These are phyloP conservation scores for Moesziomyces parantarcticus DNA, from an alignment of 1,284 basidiomycete species.

Conservation along the genomic window DNA sequence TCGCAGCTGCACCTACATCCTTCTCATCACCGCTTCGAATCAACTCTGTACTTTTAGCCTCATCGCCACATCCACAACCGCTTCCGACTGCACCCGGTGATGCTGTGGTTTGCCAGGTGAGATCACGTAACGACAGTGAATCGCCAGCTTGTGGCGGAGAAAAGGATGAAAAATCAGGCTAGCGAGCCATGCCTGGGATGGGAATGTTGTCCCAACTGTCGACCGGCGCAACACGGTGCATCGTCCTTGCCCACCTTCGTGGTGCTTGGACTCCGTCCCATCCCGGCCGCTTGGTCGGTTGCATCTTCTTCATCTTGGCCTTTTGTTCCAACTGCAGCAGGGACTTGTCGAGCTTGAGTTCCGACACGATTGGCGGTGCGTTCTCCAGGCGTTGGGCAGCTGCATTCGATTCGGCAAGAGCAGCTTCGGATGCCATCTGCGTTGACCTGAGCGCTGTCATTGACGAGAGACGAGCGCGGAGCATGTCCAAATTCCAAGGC, in stretches of 20 bases:
- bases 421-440: neutral
- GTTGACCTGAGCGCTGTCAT: constrained; percentile 2
- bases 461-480: constrained; percentile 9
- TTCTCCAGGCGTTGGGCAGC: constrained; percentile 11
- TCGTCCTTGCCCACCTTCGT: constrained; percentile 1
- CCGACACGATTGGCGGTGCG: constrained; percentile 7
- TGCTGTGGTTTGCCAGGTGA: neutral
- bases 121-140: neutral
- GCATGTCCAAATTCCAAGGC: constrained; percentile 1
- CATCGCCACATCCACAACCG: neutral
- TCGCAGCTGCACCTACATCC: neutral
- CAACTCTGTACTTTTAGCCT: constrained; percentile 8
- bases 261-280: neutral
- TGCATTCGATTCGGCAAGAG: neutral
- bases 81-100: neutral
- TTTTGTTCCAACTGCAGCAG: neutral
- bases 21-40: neutral
- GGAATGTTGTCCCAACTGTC: constrained; percentile 7
- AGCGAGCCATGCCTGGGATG: constrained; percentile 11
- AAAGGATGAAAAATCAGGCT: neutral
- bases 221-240: neutral
- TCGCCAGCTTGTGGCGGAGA: neutral
- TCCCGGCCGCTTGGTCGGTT: neutral
- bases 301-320: neutral
- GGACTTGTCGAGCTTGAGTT: neutral